Evolutionary conservation across 306 rosid genomes (phyloP), one percentile per base, ranked within the genome.

Genomic region (Fragaria vesca): DNA sequence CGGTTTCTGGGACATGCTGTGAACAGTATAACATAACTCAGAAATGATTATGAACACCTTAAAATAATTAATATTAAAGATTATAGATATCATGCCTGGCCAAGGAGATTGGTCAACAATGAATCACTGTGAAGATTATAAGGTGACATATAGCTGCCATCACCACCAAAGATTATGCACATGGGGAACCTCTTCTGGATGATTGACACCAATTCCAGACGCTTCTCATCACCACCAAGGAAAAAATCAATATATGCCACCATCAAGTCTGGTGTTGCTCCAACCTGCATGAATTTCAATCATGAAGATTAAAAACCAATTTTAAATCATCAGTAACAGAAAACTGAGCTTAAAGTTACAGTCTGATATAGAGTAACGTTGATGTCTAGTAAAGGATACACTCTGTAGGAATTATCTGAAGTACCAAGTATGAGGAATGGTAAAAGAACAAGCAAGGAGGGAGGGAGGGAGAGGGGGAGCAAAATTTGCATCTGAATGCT

Each of bases 221-320:
- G 92, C 89, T 95, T 95, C 88, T 95, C 98, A 73, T 95, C 98
- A 81, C 98, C 98, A 52, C 98, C 98, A 63, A 95, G 97, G 83
- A 89, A 95, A 91, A 95, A 95, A 85, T 95, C 98, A 77, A 95
- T 95, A 76, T 89, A 89, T 46, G 98, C 95, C 32, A 95, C 92
- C 97, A 92, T 91, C 89, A 95, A 85, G 86, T 92, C 98, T 70
- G 97, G 89, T 81, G 97, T 89, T 71, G 96, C 89, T 82, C 97
- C 98, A 87, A 95, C 97, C 98, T 95, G 86, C 85, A 92, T 80
- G 65, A 75, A 67, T 76, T 76, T 68, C 73, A 78, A 78, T 78
- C 68, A 74, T 83, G 72, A 75, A 66, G 55, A 67, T 75, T 18
- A 69, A 81, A 58, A 76, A 58, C 65, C 55, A 65, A 48, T n/a